A percentile compares a stretch with the other conserved stretches of the same genome.
These are phyloP conservation scores for Solanum pennellii DNA, from an alignment of 257 asterid genomes.

Conservation along the genomic window DNA sequence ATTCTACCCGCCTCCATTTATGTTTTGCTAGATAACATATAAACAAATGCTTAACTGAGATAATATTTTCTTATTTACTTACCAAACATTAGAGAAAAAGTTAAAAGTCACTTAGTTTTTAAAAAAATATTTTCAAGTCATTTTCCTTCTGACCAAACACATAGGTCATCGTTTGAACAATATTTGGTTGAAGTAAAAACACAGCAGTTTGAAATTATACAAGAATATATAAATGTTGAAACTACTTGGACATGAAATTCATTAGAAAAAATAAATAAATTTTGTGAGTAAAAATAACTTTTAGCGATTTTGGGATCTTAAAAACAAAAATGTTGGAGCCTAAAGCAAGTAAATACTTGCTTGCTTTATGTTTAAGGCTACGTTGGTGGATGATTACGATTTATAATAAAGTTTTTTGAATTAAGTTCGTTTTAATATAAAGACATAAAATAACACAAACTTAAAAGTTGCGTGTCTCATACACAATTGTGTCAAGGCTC, in stretches of 20 bases:
- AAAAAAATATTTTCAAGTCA: background rate
- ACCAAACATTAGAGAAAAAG: no score
- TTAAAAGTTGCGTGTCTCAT: no score
- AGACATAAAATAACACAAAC: no score
- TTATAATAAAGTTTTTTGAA: no score
- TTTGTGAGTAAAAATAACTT: background rate
- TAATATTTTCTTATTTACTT: no score
- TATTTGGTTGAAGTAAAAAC: background rate
- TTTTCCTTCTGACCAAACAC: background rate
- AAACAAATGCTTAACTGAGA: no score
- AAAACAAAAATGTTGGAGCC: background rate
- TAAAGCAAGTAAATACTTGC: background rate
- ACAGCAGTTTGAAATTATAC: background rate
- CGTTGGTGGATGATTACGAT: no score
- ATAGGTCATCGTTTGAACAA: background rate
- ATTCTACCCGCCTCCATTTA: no score
- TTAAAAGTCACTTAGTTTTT: no score
- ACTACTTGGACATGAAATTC: background rate
- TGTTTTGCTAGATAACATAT: no score
- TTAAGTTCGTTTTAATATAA: no score
- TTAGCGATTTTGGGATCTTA: background rate
- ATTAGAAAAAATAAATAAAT: background rate
- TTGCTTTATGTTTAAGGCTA: background rate
- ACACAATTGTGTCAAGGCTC: no score
- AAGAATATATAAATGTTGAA: background rate